Evolutionary conservation across 805 yeast genomes (phyloP).

Genomic region (Soucietia sequanensis): DNA sequence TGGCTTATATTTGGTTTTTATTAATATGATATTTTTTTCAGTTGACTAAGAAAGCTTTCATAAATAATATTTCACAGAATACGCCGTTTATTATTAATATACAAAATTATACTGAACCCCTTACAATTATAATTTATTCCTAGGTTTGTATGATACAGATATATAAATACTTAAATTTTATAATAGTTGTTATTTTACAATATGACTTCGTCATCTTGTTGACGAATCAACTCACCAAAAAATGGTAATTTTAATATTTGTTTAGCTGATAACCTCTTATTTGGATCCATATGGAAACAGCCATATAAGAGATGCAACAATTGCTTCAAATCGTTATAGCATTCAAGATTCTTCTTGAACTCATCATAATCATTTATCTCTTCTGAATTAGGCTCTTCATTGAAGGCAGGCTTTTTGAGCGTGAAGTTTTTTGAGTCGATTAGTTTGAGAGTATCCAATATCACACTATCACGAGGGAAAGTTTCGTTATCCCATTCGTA

Average conservation of each 20-base stretch:
- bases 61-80: too few species aligned
- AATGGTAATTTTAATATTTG: constrained; percentile 58
- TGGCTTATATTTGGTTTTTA: too few species aligned
- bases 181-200: too few species aligned
- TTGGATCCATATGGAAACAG: constrained; percentile 59
- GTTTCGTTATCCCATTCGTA: constrained; percentile 56
- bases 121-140: too few species aligned
- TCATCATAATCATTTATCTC: constrained; percentile 12
- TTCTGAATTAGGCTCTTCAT: constrained; percentile 3
- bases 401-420: constrained; percentile 23
- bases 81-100: too few species aligned
- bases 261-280: constrained; percentile 54
- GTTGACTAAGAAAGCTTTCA: too few species aligned
- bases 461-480: constrained; percentile 70
- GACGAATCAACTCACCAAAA: constrained; percentile 45
- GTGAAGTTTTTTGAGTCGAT: constrained; percentile 41
- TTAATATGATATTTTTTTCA: too few species aligned
- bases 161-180: too few species aligned
- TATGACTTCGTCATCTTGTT: constrained; percentile 32
- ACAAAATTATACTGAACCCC: too few species aligned
- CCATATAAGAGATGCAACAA: constrained; percentile 56
- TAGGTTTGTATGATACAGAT: too few species aligned
- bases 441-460: constrained; percentile 58
- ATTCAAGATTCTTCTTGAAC: constrained; percentile 19
- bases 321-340: constrained; percentile 40